Conservation (phyloP, 2,329 filamentous ascomycete species). For the Diplodia seriata region DNA sequence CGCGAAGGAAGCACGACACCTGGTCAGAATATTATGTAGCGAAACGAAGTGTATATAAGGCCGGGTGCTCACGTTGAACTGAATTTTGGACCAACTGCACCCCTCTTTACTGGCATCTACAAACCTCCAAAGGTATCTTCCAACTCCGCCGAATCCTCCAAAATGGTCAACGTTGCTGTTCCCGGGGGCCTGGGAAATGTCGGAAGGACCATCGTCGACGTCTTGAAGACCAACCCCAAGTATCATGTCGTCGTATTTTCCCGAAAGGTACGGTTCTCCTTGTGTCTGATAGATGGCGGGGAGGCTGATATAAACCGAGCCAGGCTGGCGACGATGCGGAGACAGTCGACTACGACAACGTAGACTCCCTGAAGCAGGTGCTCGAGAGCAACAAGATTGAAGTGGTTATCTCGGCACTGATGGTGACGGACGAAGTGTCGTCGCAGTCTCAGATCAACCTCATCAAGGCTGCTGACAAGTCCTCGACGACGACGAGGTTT, state of each 20-base stretch:
- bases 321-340: not conserved
- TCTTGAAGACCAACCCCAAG: conserved; percentile 45
- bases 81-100: not conserved
- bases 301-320: not conserved
- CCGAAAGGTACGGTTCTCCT: conserved; percentile 46
- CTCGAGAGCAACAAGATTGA: conserved; percentile 52
- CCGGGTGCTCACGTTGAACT: not conserved
- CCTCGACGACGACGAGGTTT: conserved; percentile 50
- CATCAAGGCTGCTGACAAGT: conserved; percentile 54
- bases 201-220: conserved; percentile 57
- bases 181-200: conserved; percentile 57
- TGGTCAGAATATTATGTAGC: not conserved
- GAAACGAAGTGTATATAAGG: not conserved
- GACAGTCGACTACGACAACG: conserved; percentile 45
- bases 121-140: not conserved
- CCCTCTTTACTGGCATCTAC: not conserved
- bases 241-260: conserved; percentile 53
- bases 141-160: not conserved
- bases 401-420: conserved; percentile 55
- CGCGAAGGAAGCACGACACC: not conserved
- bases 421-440: conserved; percentile 41
- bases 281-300: not conserved
- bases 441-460: conserved; percentile 51
- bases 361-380: conserved; percentile 39
- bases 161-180: conserved; percentile 54